Conservation (phyloP, 129 eudicot genomes). For the Pulicaria dysenterica region DNA sequence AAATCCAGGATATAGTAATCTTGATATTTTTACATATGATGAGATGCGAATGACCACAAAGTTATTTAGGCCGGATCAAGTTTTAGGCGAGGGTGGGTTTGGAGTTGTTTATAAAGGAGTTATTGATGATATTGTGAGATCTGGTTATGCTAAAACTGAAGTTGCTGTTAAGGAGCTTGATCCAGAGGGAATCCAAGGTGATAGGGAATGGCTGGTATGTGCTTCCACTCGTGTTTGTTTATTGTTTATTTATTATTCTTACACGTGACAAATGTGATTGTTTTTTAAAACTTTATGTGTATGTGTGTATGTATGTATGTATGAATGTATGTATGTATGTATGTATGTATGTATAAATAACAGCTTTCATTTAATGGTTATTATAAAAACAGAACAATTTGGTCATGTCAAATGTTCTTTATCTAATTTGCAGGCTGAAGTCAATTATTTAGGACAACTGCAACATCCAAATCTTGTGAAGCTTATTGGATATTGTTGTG, state of each 20-base stretch:
- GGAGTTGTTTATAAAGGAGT: constrained; percentile 92
- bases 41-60: constrained; percentile 91
- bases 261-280: too few species aligned
- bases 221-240: too few species aligned
- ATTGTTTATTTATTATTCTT: too few species aligned
- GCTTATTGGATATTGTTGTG: constrained; percentile 97
- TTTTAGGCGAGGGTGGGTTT: constrained; percentile 96
- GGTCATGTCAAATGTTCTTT: neutral
- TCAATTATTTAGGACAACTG: constrained; percentile 83
- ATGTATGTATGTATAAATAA: too few species aligned
- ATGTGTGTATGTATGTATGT: too few species aligned
- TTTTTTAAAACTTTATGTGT: too few species aligned
- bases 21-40: constrained; percentile 83
- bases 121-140: constrained; percentile 77
- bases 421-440: constrained; percentile 74
- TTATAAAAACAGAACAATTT: neutral
- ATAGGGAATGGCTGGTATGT: constrained; percentile 97
- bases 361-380: too few species aligned
- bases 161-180: constrained; percentile 96
- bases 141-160: constrained; percentile 60
- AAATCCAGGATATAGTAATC: constrained; percentile 76
- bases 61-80: constrained; percentile 75
- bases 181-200: constrained; percentile 90
- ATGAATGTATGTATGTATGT: too few species aligned
- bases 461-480: constrained; percentile 89